phyloP scores from a whole-genome alignment of 306 rosid genomes.

The Gillenia trifoliata region DNA sequence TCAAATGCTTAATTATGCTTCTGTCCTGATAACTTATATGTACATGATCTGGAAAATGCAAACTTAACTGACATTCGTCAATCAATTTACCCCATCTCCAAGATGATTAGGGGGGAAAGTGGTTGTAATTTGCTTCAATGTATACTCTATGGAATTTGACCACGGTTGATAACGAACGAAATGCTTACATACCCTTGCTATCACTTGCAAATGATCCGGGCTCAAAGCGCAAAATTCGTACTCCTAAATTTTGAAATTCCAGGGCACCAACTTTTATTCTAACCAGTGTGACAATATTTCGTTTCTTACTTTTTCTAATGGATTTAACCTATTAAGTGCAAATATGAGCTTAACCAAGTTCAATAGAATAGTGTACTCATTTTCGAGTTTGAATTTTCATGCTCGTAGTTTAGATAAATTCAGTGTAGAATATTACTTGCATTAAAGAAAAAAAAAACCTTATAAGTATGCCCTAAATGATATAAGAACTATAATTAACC shows the following conservation, averaged over 20 bases:
- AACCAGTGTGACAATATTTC: no score
- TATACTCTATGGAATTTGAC: background rate
- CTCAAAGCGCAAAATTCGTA: background rate
- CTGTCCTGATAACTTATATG: conserved; percentile 2
- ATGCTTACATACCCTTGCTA: background rate
- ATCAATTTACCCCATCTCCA: conserved; percentile 25
- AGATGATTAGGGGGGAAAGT: conserved; percentile 15
- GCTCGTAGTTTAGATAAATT: no score
- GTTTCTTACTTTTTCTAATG: no score
- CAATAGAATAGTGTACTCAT: background rate
- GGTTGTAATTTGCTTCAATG: conserved; percentile 14
- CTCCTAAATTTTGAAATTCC: no score
- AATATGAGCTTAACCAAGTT: background rate
- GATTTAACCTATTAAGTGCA: no score
- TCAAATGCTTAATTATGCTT: conserved; percentile 20
- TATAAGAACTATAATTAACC: no score
- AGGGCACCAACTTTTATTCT: no score
- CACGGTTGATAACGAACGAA: background rate
- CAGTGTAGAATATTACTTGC: background rate
- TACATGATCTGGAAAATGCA: conserved; percentile 18
- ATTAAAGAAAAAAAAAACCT: no score
- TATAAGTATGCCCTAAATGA: no score
- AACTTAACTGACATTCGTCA: conserved; percentile 21
- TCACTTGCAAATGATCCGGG: background rate
- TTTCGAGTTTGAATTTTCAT: no score